Evolutionary conservation across 768 basidiomycete genomes (phyloP).

Genomic region (Harrya chromipes): DNA sequence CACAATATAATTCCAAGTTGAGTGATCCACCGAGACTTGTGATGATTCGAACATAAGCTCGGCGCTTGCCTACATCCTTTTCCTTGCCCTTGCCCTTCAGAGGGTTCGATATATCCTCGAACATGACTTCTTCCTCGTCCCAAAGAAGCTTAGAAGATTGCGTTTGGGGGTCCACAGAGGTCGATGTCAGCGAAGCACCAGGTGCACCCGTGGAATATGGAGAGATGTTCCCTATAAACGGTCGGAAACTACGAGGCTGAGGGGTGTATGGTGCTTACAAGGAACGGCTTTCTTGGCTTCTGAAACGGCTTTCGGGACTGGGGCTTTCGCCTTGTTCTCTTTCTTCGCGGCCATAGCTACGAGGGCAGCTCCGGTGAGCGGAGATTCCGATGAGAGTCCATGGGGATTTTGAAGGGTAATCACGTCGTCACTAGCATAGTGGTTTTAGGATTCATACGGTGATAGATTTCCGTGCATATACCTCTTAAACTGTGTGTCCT

Average conservation of each 20-base stretch:
- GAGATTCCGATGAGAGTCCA: constrained; percentile 60
- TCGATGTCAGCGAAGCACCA: constrained; percentile 92
- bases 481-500: constrained; percentile 84
- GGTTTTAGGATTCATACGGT: background rate
- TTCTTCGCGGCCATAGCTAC: constrained; percentile 35
- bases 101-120: constrained; percentile 83
- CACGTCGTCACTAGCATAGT: constrained; percentile 64
- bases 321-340: constrained; percentile 28
- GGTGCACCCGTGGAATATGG: constrained; percentile 87
- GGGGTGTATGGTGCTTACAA: constrained; percentile 45
- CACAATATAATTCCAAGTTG: constrained; percentile 84
- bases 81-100: constrained; percentile 88
- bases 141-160: constrained; percentile 76
- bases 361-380: constrained; percentile 28
- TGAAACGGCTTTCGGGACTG: constrained; percentile 33
- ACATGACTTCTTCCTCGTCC: constrained; percentile 99
- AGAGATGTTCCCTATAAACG: constrained; percentile 74
- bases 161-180: constrained; percentile 77
- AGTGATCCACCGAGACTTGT: constrained; percentile 89
- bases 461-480: constrained; percentile 30
- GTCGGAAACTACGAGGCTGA: background rate
- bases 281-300: constrained; percentile 56
- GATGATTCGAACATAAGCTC: constrained; percentile 94
- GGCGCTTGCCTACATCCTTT: constrained; percentile 85
- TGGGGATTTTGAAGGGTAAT: constrained; percentile 94